Evolutionary conservation across 169 alveolate species (phyloP).

Genomic region (Eimeria falciformis): DNA sequence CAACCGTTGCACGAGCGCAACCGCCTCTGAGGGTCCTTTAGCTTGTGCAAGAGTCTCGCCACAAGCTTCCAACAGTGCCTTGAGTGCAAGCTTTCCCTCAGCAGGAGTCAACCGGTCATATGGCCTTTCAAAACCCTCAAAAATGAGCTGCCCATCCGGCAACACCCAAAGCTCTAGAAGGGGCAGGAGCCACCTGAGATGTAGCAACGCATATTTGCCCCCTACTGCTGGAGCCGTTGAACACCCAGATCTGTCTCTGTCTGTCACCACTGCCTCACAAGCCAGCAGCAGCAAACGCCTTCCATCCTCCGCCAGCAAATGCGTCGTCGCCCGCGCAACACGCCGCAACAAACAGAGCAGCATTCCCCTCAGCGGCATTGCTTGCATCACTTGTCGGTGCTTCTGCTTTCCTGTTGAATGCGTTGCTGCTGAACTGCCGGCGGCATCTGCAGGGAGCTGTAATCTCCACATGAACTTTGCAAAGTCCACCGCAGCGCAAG

Average conservation of each 20-base stretch:
- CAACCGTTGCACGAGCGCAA: constrained; percentile 20
- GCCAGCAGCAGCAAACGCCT: constrained; percentile 58
- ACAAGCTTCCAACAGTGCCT: constrained; percentile 37
- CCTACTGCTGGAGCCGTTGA: not conserved
- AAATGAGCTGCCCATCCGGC: not conserved
- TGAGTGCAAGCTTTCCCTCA: not conserved
- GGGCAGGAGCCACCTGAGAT: constrained; percentile 57
- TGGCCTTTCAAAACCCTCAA: not conserved
- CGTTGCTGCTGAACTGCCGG: not conserved
- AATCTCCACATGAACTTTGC: constrained; percentile 25
- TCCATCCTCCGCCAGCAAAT: not conserved
- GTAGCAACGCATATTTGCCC: not conserved
- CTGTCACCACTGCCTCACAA: not conserved
- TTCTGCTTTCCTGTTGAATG: too few relatives aligned
- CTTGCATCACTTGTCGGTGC: not conserved
- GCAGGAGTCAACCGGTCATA: not conserved
- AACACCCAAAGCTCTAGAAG: constrained; percentile 32
- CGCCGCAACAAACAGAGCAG: constrained; percentile 15
- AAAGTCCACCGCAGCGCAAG: not conserved
- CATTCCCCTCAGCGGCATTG: not conserved
- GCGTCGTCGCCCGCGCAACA: constrained; percentile 37
- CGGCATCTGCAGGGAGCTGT: not conserved
- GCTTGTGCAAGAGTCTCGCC: constrained; percentile 11
- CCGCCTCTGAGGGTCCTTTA: not conserved
- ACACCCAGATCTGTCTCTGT: not conserved